Conservation (phyloP, 1,284 basidiomycete species). For the Apiotrichum laibachii region DNA sequence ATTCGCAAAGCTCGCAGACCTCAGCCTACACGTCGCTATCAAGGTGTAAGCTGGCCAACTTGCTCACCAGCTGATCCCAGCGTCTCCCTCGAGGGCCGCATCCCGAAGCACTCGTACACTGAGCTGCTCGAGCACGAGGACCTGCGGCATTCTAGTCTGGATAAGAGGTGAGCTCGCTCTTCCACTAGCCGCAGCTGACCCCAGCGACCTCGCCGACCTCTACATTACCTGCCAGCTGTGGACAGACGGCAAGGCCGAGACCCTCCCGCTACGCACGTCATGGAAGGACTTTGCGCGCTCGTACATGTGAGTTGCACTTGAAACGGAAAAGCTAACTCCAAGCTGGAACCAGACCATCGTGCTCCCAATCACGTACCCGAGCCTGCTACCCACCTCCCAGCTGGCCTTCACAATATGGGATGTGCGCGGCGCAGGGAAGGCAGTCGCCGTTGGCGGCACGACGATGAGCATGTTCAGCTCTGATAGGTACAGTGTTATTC, state of each 20-base stretch:
- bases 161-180: conserved; percentile 62
- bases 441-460: conserved; percentile 79
- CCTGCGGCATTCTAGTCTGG: conserved; percentile 71
- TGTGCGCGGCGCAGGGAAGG: conserved; percentile 71
- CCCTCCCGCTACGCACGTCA: conserved; percentile 82
- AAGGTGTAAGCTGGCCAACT: conserved; percentile 63
- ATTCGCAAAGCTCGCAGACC: conserved; percentile 80
- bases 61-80: conserved; percentile 51
- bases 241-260: conserved; percentile 88
- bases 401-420: conserved; percentile 95
- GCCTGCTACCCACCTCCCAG: conserved; percentile 81
- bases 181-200: conserved; percentile 1
- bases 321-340: conserved; percentile 16
- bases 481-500: conserved; percentile 63
- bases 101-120: conserved; percentile 63
- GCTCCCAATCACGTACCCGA: conserved; percentile 84
- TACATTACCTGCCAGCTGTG: conserved; percentile 88
- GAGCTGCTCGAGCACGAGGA: conserved; percentile 75
- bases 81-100: conserved; percentile 78
- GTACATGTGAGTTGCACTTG: conserved; percentile 61
- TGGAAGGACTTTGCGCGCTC: conserved; percentile 85
- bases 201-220: conserved; percentile 78
- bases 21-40: conserved; percentile 80
- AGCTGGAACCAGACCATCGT: conserved; percentile 96
- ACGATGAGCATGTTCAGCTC: conserved; percentile 86